phyloP scores from a whole-genome alignment of 305 asterid species.

The Andrographis paniculata region DNA sequence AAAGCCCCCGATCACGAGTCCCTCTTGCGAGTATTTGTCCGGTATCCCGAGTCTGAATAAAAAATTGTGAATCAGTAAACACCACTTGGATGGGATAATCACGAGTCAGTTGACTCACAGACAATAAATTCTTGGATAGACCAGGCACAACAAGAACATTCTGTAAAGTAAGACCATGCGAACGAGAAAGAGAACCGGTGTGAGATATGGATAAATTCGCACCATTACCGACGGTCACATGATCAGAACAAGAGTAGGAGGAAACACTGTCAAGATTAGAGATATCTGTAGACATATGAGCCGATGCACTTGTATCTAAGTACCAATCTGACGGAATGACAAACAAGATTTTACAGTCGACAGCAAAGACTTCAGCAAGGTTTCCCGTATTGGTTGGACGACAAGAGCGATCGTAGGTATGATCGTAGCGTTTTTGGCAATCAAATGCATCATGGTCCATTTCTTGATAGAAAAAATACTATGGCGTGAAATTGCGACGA shows the following conservation, averaged over 20 bases:
- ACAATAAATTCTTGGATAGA: constrained; percentile 11
- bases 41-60: constrained; percentile 5
- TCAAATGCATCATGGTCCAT: neutral
- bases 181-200: neutral
- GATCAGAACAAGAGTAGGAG: constrained; percentile 1
- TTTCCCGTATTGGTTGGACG: neutral
- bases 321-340: neutral
- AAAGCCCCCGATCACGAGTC: constrained; percentile 5
- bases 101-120: constrained; percentile 8
- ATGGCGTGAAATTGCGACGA: neutral
- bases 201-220: constrained; percentile 5
- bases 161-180: neutral
- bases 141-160: constrained; percentile 8
- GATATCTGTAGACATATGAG: constrained; percentile 1
- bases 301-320: neutral
- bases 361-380: neutral
- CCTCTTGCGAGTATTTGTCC: constrained; percentile 3
- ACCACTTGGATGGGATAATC: neutral
- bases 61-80: neutral
- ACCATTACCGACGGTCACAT: constrained; percentile 10
- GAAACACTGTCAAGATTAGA: neutral
- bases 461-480: neutral
- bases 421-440: neutral
- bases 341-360: neutral
- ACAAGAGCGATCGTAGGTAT: neutral